Conservation (phyloP, 768 basidiomycete genomes). For the Tephrocybe sp. region DNA sequence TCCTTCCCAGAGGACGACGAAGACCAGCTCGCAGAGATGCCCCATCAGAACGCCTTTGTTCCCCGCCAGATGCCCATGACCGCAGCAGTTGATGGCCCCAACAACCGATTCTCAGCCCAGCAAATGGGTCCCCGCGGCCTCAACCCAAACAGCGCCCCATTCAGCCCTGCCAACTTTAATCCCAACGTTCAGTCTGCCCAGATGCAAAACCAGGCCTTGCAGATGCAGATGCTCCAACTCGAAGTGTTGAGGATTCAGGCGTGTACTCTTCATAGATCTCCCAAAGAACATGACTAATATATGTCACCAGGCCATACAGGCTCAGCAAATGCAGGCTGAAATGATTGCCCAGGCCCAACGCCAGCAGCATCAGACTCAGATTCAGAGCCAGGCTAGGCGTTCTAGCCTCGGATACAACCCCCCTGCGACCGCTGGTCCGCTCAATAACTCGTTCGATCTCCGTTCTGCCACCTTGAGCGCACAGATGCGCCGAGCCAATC, state of each 20-base stretch:
- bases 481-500: constrained; percentile 67
- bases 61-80: constrained; percentile 60
- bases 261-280: constrained; percentile 18
- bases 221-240: constrained; percentile 85
- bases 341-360: constrained; percentile 58
- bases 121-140: constrained; percentile 54
- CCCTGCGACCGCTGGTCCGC: constrained; percentile 76
- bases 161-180: constrained; percentile 50
- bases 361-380: constrained; percentile 47
- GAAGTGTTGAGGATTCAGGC: constrained; percentile 84
- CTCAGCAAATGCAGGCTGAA: constrained; percentile 76
- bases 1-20: constrained; percentile 57
- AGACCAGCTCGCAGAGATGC: constrained; percentile 60
- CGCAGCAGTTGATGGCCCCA: constrained; percentile 67
- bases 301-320: constrained; percentile 55
- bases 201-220: constrained; percentile 62
- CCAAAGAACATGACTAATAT: constrained; percentile 7
- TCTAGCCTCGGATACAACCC: constrained; percentile 46
- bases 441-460: constrained; percentile 62
- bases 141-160: constrained; percentile 56
- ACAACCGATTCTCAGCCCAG: constrained; percentile 59
- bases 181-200: constrained; percentile 44
- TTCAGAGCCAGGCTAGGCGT: constrained; percentile 47
- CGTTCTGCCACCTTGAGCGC: constrained; percentile 53
- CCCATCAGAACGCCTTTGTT: constrained; percentile 51